phyloP scores from a whole-genome alignment of 768 basidiomycete species.

The Rhodotorula toruloides region DNA sequence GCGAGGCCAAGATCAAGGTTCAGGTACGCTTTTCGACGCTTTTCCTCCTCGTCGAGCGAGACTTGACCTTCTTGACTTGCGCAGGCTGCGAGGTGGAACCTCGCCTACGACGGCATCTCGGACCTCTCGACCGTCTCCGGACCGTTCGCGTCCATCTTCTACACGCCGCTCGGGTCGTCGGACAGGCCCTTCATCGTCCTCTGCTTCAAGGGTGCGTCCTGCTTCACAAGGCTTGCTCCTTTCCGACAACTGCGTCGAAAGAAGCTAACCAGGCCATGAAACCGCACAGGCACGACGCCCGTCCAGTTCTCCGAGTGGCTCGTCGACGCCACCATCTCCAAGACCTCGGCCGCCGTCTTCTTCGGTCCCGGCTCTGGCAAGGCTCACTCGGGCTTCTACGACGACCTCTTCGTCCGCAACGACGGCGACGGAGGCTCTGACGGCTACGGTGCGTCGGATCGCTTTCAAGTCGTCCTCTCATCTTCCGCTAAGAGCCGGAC shows the following conservation, averaged over 20 bases:
- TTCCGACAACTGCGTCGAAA: neutral
- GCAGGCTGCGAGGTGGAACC: slow-evolving; percentile 11
- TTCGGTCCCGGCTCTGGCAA: slow-evolving; percentile 17
- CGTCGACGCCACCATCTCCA: slow-evolving; percentile 24
- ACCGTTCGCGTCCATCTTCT: slow-evolving; percentile 22
- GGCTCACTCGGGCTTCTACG: slow-evolving; percentile 26
- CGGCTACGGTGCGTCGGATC: slow-evolving; percentile 12
- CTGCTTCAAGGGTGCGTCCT: slow-evolving; percentile 22
- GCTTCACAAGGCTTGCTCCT: neutral
- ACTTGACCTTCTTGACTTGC: no score
- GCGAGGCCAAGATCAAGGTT: slow-evolving; percentile 18
- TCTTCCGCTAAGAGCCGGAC: no score
- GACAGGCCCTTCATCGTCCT: slow-evolving; percentile 29
- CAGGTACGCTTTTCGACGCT: neutral
- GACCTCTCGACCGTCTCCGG: slow-evolving; percentile 17
- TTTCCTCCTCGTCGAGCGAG: no score
- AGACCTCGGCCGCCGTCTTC: slow-evolving; percentile 12
- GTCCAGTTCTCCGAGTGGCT: slow-evolving; percentile 24
- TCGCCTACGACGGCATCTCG: slow-evolving; percentile 19
- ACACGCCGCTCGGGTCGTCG: neutral
- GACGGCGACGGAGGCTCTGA: neutral
- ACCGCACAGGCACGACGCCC: slow-evolving; percentile 16
- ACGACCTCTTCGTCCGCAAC: slow-evolving; percentile 17
- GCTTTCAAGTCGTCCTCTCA: no score
- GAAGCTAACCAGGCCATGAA: neutral